phyloP scores from a whole-genome alignment of 495 filamentous ascomycete species.

The Penicillium crystallinum region DNA sequence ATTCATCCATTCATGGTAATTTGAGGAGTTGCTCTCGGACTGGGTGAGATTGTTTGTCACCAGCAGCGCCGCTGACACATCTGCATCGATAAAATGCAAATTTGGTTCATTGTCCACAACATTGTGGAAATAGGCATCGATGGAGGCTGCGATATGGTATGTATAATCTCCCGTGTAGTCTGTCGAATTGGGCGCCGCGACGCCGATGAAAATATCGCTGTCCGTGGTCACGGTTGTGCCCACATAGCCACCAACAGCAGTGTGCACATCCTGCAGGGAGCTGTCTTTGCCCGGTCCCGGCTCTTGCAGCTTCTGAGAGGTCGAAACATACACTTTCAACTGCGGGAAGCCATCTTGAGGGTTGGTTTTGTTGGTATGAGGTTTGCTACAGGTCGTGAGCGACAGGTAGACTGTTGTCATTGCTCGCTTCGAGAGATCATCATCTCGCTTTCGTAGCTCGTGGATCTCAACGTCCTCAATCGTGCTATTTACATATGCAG shows the following conservation, averaged over 20 bases:
- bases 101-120: constrained; percentile 45
- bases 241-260: constrained; percentile 54
- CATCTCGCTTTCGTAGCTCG: constrained; percentile 24
- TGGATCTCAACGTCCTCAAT: constrained; percentile 4
- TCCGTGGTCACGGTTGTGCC: constrained; percentile 32
- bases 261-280: constrained; percentile 34
- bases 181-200: constrained; percentile 61
- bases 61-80: constrained; percentile 68
- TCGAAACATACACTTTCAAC: constrained; percentile 74
- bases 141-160: constrained; percentile 79
- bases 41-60: constrained; percentile 66
- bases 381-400: constrained; percentile 75
- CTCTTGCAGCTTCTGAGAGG: constrained; percentile 52
- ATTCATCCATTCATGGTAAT: constrained; percentile 53
- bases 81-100: constrained; percentile 73
- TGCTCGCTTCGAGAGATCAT: constrained; percentile 19
- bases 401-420: constrained; percentile 64
- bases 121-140: constrained; percentile 64
- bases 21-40: constrained; percentile 29
- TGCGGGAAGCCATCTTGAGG: constrained; percentile 51
- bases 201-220: constrained; percentile 65
- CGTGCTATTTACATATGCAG: constrained; percentile 23
- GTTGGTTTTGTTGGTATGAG: constrained; percentile 40
- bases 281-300: constrained; percentile 58
- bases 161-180: constrained; percentile 58